A percentile compares a stretch with the other conserved stretches of the same genome.
Evolutionary conservation across 1,284 basidiomycete genomes (phyloP).

Genomic region (Ganoderma leucocontextum): DNA sequence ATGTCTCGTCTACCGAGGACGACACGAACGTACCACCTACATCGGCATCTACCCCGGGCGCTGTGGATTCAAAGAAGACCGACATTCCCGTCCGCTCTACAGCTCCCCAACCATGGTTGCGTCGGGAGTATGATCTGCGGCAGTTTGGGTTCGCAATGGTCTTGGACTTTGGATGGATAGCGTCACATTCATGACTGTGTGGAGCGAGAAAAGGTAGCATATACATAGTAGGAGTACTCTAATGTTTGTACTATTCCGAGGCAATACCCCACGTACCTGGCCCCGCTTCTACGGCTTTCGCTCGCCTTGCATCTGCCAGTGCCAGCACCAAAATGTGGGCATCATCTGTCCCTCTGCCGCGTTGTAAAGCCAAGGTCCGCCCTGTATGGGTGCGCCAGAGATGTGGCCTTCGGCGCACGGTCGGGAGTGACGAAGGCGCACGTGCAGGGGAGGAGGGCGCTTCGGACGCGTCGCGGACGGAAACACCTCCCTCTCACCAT

Average conservation of each 20-base stretch:
- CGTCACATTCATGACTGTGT: slow-evolving; percentile 23
- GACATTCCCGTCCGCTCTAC: neutral
- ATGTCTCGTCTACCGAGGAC: neutral
- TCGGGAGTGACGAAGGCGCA: slow-evolving; percentile 28
- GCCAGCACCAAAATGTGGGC: neutral
- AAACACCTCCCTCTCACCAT: slow-evolving; percentile 16
- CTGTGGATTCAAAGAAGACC: neutral
- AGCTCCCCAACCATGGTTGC: slow-evolving; percentile 44
- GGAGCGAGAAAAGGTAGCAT: neutral
- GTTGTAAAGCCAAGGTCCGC: neutral
- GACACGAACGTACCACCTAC: too few species aligned
- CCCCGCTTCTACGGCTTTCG: neutral
- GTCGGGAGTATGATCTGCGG: slow-evolving; percentile 71
- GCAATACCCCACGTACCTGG: neutral
- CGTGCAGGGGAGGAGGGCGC: slow-evolving; percentile 26
- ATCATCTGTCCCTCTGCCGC: neutral
- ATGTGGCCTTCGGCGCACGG: neutral
- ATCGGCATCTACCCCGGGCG: neutral
- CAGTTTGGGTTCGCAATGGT: slow-evolving; percentile 76
- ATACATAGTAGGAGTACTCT: slow-evolving; percentile 12
- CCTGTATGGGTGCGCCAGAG: neutral
- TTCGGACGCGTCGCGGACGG: slow-evolving; percentile 34
- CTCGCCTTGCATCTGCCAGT: neutral
- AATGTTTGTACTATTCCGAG: slow-evolving; percentile 20
- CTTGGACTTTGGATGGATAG: slow-evolving; percentile 74